A percentile compares a stretch with the other conserved stretches of the same genome.
These are phyloP conservation scores for Globisporangium viniferum DNA, from an alignment of 352 stramenopile species.

Conservation along the genomic window DNA sequence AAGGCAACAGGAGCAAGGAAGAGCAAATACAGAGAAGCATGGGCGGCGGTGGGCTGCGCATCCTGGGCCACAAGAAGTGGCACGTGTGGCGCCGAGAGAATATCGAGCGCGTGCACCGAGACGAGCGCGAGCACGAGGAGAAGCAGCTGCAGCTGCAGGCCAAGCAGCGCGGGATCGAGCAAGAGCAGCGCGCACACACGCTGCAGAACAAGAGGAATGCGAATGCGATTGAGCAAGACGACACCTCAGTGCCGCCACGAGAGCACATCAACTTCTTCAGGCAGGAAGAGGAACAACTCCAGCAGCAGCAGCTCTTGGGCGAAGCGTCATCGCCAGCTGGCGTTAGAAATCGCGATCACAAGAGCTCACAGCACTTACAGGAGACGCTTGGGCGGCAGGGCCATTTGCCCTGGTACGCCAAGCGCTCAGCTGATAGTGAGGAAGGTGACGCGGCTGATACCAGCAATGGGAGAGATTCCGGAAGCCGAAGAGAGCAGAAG, in stretches of 20 bases:
- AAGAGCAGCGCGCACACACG: conserved; percentile 38
- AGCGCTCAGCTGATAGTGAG: background rate
- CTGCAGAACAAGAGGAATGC: conserved; percentile 11
- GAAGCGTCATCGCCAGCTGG: background rate
- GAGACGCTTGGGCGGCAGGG: conserved; percentile 35
- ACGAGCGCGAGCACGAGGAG: conserved; percentile 51
- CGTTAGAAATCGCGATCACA: background rate
- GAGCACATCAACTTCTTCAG: conserved; percentile 47
- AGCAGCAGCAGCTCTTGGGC: background rate
- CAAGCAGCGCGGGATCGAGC: conserved; percentile 25
- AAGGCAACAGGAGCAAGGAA: too few relatives aligned
- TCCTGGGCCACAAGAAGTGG: conserved; percentile 80
- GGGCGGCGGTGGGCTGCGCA: conserved; percentile 62
- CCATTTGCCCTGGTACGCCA: conserved; percentile 43
- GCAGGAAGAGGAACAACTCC: conserved; percentile 21
- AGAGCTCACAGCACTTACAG: conserved; percentile 2
- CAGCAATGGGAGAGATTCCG: background rate
- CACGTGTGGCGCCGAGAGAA: conserved; percentile 85
- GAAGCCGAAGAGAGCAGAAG: conserved; percentile 27
- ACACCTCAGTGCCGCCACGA: background rate
- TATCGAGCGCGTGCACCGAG: conserved; percentile 69
- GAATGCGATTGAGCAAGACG: background rate
- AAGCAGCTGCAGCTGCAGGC: conserved; percentile 27
- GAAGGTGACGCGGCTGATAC: conserved; percentile 10
- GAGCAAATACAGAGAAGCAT: too few relatives aligned